Base-by-base conservation (phyloP, 441 rosid species). In the Croton laevigatus region DNA sequence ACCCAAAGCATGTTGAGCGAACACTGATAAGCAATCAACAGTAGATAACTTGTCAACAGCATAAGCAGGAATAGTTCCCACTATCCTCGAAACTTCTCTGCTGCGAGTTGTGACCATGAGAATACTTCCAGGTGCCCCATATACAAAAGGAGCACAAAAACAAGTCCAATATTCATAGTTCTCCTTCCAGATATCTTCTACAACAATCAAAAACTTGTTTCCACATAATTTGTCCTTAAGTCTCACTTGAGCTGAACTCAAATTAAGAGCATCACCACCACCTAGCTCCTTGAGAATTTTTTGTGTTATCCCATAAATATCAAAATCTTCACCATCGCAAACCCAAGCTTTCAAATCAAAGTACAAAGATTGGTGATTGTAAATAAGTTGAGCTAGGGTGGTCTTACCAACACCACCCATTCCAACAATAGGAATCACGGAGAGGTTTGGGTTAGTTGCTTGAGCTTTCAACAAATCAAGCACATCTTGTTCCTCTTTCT, bases 161-260 rank as follows among this genome's bases (percentile, higher is more conserved):
- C n/a, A n/a, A n/a, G n/a, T n/a, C n/a, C 70, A 67, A 16, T 4
- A 19, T 32, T 67, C 61, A 22, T 67, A 67, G 49, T 45, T 52
- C 22, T 67, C 61, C 6, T 36, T 38, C 61, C 70, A 67, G 14
- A 67, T 61, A 38, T 67, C 70, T 53, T 67, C 70, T 32, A 67
- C 1, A 10, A 53, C 22, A 3, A 67, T 27, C 7, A 67, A 19
- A 67, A 67, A 70, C 73, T 70, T 78, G 44, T 70, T 73, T 6
- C 63, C 63, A 32, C 2, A 32, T 19, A 74, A 20, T 27, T 45
- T 54, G 66, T 74, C 71, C 70, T 73, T 70, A 13, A 78, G 34
- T 23, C 23, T 66, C 6, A 19, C 45, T 46, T 78, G 81, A 44
- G 59, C 71, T 5, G 7, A 36, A 37, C 72, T 51, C 13, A 76